Evolutionary conservation across 2,329 filamentous ascomycete genomes (phyloP).

Genomic region (Sphaceloma murrayae): DNA sequence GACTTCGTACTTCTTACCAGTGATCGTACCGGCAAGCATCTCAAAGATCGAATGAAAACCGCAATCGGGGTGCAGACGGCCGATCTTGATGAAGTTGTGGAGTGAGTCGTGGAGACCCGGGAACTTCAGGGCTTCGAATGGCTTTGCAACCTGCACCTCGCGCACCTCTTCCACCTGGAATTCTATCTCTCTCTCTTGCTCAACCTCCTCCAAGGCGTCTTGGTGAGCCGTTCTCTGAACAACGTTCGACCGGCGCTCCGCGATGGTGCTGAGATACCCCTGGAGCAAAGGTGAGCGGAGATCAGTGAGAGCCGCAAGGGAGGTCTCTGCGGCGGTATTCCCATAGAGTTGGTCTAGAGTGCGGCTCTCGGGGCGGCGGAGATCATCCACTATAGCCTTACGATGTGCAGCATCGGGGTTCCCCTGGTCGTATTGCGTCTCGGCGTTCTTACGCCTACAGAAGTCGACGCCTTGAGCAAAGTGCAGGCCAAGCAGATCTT

Average conservation of each 20-base stretch:
- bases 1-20: constrained; percentile 35
- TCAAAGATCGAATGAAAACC: constrained; percentile 20
- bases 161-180: constrained; percentile 50
- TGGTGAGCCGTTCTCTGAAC: constrained; percentile 21
- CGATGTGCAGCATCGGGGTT: constrained; percentile 31
- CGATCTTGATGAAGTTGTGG: background rate
- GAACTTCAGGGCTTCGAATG: constrained; percentile 36
- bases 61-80: background rate
- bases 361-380: constrained; percentile 48
- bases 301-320: background rate
- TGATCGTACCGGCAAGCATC: constrained; percentile 38
- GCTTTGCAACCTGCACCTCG: constrained; percentile 41
- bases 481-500: constrained; percentile 51
- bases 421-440: constrained; percentile 35
- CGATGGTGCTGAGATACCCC: background rate
- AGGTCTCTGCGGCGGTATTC: constrained; percentile 21
- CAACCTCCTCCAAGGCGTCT: constrained; percentile 49
- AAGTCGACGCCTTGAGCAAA: constrained; percentile 53
- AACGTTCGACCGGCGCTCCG: background rate
- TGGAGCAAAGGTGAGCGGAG: background rate
- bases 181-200: constrained; percentile 50
- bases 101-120: constrained; percentile 36
- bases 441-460: constrained; percentile 46
- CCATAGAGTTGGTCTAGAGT: constrained; percentile 51
- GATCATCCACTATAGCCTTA: constrained; percentile 33